Base-by-base conservation (phyloP, 371 early-diverging fungal genomes). In the Cokeromyces recurvatus region DNA sequence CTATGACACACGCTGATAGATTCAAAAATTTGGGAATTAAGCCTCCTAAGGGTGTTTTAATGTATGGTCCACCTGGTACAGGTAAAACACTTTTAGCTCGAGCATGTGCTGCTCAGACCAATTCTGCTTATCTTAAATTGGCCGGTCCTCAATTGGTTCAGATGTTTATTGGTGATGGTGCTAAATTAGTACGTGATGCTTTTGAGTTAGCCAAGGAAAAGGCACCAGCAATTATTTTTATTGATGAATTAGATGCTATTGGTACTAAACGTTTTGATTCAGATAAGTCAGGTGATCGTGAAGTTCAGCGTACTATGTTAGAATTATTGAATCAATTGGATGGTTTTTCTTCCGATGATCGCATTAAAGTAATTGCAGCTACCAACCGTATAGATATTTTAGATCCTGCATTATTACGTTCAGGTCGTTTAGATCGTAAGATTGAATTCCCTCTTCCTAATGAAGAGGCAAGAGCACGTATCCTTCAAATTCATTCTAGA, bases 101-200 rank as follows among this genome's bases (percentile, higher is more conserved):
- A 50, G 99, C 99, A 7, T 97, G 97, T 66, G 99, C 99, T 2
- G 92, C 94, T 3, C 95, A 95, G 59, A 97, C 99, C 32, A 89
- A 97, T 55, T 90, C 98, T 14, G 89, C 94, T 3, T 98, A 94
- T 69, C 68, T 98, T 46, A 95, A 97, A 59, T 79, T 99, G 32
- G 98, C 99, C 1, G 99, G 99, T 0, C 97, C 99, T 15, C 96
- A 98, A 62, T 85, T 99, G 2, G 99, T 99, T 38, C 98, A 87
- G 70, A 99, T 98, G 99, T 99, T 97, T 71, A 99, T 99, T 57
- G 99, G 99, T 58, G 99, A 99, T 60, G 99, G 99, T 49, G 97
- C 99, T 40, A 92, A 96, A 62, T 76, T 99, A 51, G 98, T 99
- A 14, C 87, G 99, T 32, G 99, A 99, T 60, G 97, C 98, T 3